phyloP scores from a whole-genome alignment of 73 alveolate genomes.

The Paramecium tetraurelia region DNA sequence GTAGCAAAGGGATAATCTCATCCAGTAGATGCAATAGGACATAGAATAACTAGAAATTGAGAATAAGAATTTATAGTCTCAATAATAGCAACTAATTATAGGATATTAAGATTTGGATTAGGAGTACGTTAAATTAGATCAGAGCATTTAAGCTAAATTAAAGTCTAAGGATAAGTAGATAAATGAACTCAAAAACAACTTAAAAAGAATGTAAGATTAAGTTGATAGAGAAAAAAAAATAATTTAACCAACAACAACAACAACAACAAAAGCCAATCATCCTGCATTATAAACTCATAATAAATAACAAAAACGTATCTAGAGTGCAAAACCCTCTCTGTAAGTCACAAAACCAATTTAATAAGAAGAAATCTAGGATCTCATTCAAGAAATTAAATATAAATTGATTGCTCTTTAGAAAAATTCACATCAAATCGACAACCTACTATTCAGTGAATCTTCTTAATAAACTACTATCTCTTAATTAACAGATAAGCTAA shows the following conservation, averaged over 20 bases:
- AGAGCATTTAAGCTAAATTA: not conserved
- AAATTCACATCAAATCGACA: not conserved
- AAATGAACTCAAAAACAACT: not conserved
- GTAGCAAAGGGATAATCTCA: not conserved
- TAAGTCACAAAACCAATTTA: not conserved
- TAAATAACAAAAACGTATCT: not conserved
- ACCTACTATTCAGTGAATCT: not conserved
- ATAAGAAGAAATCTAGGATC: not conserved
- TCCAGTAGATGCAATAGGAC: not conserved
- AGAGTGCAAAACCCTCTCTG: constrained; percentile 1
- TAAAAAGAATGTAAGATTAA: not conserved
- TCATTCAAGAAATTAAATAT: constrained; percentile 24
- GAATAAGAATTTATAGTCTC: not conserved
- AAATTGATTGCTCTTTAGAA: not conserved
- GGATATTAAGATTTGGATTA: constrained; percentile 17
- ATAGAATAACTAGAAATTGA: not conserved
- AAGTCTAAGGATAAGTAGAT: not conserved
- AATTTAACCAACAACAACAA: too few relatives aligned
- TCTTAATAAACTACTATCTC: not conserved
- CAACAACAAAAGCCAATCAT: not conserved
- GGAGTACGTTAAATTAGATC: not conserved
- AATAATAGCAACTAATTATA: not conserved
- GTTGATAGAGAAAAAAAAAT: not conserved
- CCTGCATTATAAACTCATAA: not conserved
- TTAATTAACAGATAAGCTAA: not conserved